Base-by-base conservation (phyloP, 805 yeast species). In the Cyberlindnera maclurae region DNA sequence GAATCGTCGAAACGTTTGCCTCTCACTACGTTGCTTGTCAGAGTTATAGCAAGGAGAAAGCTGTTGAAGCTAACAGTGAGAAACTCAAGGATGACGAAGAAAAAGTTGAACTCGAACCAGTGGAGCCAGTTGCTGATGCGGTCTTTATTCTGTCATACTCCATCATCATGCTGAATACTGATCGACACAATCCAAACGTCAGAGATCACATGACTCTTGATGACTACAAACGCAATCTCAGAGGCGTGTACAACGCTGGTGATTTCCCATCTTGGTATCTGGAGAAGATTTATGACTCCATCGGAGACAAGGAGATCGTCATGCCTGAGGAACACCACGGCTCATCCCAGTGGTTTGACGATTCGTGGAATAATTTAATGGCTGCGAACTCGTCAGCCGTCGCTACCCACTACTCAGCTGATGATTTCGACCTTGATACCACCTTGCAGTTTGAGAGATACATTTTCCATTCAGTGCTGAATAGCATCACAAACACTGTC, bases 271-370 rank as follows among this genome's bases (percentile, higher is more conserved):
- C 70, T 17, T 88, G 95, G 84, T 90, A 87, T 54, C 66, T 90
- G 44, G 78, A 80, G 43, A 82, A 75, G 46, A 87, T 90, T 18
- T 93, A 84, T 59, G 64, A 73, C 18, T 82, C 95, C 1, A 89
- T 93, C 39, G 72, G 77, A 44, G 85, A 81, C 40, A 75, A 82
- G 37, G 99, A 93, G 60, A 93, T 93, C 46, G 86, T 93, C 35
- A 85, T 94, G 89, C 97, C 98, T 0, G 97, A 93, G 53, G 98
- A 93, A 54, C 97, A 90, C 51, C 94, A 87, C 56, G 93, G 90
- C 12, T 85, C 88, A 10, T 84, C 87, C 15, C 87, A 83, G 55
- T 82, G 95, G 79, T 90, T 89, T 60, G 97, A 89, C 55, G 90
- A 84, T 53, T 67, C 76, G 13, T 84, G 95, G 95, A 79, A 80